phyloP scores from a whole-genome alignment of 768 basidiomycete species.

The Cystobasidium tubakii region DNA sequence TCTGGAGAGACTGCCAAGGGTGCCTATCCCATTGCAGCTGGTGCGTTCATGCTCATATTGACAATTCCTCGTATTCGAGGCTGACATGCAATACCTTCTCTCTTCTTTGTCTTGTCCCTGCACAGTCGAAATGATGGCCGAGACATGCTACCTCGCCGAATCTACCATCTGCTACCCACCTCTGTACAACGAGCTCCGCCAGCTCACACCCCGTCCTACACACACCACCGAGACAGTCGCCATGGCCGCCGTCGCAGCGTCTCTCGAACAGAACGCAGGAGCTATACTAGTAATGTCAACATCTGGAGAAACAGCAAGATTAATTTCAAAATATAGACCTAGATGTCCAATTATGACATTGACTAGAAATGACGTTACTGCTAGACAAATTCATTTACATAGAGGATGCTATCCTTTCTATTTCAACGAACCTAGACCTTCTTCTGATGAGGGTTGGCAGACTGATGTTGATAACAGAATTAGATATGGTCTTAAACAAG shows the following conservation, averaged over 20 bases:
- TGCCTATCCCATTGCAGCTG: constrained; percentile 88
- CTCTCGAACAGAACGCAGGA: constrained; percentile 86
- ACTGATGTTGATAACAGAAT: constrained; percentile 64
- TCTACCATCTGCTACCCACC: constrained; percentile 91
- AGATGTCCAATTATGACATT: constrained; percentile 89
- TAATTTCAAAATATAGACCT: constrained; percentile 94
- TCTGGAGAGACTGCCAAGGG: constrained; percentile 99
- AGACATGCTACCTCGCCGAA: constrained; percentile 95
- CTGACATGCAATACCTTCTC: not conserved
- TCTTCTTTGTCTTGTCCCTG: constrained; percentile 4
- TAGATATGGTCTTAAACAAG: constrained; percentile 72
- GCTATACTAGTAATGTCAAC: constrained; percentile 96
- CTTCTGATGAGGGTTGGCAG: constrained; percentile 88
- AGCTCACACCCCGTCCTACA: constrained; percentile 76
- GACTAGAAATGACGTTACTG: constrained; percentile 89
- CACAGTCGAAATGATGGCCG: constrained; percentile 97
- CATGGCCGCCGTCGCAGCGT: constrained; percentile 89
- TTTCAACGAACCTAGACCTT: constrained; percentile 89
- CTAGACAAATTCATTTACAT: constrained; percentile 93
- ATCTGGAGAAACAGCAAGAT: constrained; percentile 88
- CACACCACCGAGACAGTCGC: constrained; percentile 93
- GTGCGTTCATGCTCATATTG: constrained; percentile 50
- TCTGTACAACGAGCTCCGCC: constrained; percentile 70
- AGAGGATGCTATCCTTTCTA: constrained; percentile 95
- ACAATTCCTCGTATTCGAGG: no score